Conservation (phyloP, 2,329 filamentous ascomycete genomes). For the Nothophaeocryptopus gaeumannii region DNA sequence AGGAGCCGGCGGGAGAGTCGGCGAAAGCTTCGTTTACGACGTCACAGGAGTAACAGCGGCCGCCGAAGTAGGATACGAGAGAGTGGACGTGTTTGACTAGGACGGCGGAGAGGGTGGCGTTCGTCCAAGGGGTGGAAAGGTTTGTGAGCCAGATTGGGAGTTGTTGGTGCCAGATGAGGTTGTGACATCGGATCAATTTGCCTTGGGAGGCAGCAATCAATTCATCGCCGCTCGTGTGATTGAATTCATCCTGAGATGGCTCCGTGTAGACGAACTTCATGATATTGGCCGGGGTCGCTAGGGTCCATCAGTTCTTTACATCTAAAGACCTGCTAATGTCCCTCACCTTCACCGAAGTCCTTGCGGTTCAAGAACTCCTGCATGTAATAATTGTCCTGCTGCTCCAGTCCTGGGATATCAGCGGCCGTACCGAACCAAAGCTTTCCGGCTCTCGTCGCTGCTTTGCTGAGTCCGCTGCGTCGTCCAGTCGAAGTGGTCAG, state of each 20-base stretch:
- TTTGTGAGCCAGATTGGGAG: conserved; percentile 40
- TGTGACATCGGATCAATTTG: conserved; percentile 41
- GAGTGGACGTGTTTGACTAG: conserved; percentile 44
- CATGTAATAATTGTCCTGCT: conserved; percentile 55
- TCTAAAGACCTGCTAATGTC: not conserved
- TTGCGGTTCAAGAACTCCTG: conserved; percentile 53
- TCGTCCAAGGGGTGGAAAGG: conserved; percentile 27
- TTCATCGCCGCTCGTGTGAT: conserved; percentile 19
- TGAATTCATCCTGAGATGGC: conserved; percentile 36
- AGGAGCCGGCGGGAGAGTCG: conserved; percentile 20
- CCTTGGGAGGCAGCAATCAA: conserved; percentile 30
- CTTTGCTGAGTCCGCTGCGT: conserved; percentile 20
- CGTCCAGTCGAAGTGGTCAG: conserved; percentile 11
- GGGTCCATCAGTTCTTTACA: too few species aligned
- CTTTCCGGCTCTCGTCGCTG: conserved; percentile 27
- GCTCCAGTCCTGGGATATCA: conserved; percentile 49
- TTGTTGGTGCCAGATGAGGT: conserved; percentile 43
- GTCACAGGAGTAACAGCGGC: conserved; percentile 33
- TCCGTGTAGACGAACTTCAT: conserved; percentile 43
- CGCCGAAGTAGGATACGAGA: conserved; percentile 39
- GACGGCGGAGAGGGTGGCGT: conserved; percentile 41
- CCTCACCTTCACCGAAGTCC: conserved; percentile 56
- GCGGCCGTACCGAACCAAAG: conserved; percentile 50
- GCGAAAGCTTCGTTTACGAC: conserved; percentile 15
- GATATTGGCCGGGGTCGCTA: conserved; percentile 34